A percentile compares a stretch with the other conserved stretches of the same genome.
Evolutionary conservation across 73 alveolate genomes (phyloP).

Genomic region (Symbiodinium natans): DNA sequence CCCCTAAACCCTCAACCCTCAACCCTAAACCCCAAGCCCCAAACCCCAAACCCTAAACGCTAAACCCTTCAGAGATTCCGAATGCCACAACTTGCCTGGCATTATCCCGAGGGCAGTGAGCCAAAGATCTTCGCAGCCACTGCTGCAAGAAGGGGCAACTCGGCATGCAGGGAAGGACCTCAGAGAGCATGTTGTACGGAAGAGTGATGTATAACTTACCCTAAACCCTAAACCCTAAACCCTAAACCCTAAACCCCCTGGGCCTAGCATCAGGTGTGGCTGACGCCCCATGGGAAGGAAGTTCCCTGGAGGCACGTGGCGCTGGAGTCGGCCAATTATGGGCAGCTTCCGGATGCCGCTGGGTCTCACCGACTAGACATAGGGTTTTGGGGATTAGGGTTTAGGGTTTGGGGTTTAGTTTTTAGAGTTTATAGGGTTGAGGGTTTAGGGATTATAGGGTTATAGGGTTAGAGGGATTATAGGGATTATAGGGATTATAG

Average conservation of each 20-base stretch:
- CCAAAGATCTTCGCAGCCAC: background rate
- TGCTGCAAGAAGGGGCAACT: conserved; percentile 8
- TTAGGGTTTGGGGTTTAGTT: too few relatives aligned
- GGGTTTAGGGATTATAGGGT: too few relatives aligned
- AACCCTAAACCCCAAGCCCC: too few relatives aligned
- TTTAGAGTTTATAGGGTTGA: too few relatives aligned
- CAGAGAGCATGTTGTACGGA: too few relatives aligned
- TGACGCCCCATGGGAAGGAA: background rate
- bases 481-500: too few relatives aligned
- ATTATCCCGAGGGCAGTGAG: background rate
- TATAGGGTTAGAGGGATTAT: too few relatives aligned
- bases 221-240: background rate
- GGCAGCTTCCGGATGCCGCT: background rate
- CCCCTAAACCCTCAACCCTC: too few relatives aligned
- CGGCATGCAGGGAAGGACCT: background rate
- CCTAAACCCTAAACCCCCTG: background rate
- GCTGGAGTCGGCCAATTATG: background rate
- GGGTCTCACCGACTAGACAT: too few relatives aligned
- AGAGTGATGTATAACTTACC: background rate
- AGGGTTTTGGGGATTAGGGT: too few relatives aligned
- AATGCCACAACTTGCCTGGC: background rate
- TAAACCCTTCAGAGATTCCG: background rate
- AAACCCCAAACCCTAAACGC: too few relatives aligned
- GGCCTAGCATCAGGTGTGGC: background rate
- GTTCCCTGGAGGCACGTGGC: background rate